A percentile compares a stretch with the other conserved stretches of the same genome.
Evolutionary conservation across 306 rosid genomes (phyloP).

Genomic region (Ceratonia siliqua): DNA sequence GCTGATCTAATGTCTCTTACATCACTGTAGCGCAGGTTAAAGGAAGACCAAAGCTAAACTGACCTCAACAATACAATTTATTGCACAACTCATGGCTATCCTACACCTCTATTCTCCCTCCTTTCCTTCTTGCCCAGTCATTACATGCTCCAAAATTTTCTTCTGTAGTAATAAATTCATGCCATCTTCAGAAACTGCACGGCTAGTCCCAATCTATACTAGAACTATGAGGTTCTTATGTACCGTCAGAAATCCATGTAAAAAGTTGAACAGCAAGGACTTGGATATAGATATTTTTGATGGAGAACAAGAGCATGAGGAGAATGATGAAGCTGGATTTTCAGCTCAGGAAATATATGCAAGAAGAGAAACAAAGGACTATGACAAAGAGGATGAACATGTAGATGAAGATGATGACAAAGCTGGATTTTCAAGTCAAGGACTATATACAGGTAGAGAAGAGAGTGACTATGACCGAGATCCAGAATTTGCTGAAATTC

Average conservation of each 20-base stretch:
- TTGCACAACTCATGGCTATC: slow-evolving; percentile 43
- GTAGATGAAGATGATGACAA: slow-evolving; percentile 31
- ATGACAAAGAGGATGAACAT: slow-evolving; percentile 31
- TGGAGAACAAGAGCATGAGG: slow-evolving; percentile 36
- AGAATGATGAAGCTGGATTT: slow-evolving; percentile 38
- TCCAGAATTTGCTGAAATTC: slow-evolving; percentile 82
- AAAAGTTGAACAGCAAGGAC: slow-evolving; percentile 35
- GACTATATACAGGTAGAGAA: slow-evolving; percentile 48
- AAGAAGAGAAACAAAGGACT: slow-evolving; percentile 48
- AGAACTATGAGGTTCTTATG: slow-evolving; percentile 19
- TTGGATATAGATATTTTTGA: slow-evolving; percentile 34
- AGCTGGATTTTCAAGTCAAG: slow-evolving; percentile 39
- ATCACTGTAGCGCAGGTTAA: slow-evolving; percentile 36
- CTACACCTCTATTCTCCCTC: slow-evolving; percentile 37
- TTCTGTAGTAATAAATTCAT: slow-evolving; percentile 26
- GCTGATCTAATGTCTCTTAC: background rate
- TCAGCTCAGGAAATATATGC: slow-evolving; percentile 30
- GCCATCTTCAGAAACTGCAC: slow-evolving; percentile 28
- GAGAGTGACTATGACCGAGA: slow-evolving; percentile 70
- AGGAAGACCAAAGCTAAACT: slow-evolving; percentile 2
- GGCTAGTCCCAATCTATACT: background rate
- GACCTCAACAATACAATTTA: slow-evolving; percentile 1
- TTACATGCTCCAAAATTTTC: slow-evolving; percentile 29
- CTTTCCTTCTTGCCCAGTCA: slow-evolving; percentile 35
- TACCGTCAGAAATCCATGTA: slow-evolving; percentile 28